A percentile compares a stretch with the other conserved stretches of the same genome.
Conservation (phyloP, 2,329 filamentous ascomycete species). For the Verticillium nonalfalfae region DNA sequence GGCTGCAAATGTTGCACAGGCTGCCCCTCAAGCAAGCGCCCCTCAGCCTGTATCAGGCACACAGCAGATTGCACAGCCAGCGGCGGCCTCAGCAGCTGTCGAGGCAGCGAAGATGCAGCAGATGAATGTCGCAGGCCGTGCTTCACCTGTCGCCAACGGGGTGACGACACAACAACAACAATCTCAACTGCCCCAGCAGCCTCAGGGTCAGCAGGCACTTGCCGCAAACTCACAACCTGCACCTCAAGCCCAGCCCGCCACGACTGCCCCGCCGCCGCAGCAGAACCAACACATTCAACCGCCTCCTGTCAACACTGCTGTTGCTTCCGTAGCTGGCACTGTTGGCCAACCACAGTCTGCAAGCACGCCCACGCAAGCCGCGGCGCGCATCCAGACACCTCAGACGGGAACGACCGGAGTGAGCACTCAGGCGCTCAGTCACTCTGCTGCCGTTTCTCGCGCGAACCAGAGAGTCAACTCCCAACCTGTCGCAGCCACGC, state of each 20-base stretch:
- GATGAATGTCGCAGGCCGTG: conserved; percentile 18
- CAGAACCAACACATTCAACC: neutral
- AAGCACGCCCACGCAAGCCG: conserved; percentile 42
- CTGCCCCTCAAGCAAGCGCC: conserved; percentile 8
- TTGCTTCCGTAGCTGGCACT: conserved; percentile 12
- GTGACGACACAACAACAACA: conserved; percentile 17
- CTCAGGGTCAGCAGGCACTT: conserved; percentile 15
- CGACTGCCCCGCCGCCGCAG: conserved; percentile 7
- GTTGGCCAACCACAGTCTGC: conserved; percentile 30
- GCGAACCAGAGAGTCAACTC: conserved; percentile 34
- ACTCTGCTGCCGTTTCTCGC: conserved; percentile 42
- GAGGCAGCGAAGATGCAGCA: conserved; percentile 40
- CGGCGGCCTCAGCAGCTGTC: conserved; percentile 17
- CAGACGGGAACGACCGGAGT: conserved; percentile 35
- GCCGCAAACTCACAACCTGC: conserved; percentile 5
- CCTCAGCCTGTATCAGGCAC: neutral
- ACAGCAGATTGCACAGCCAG: neutral
- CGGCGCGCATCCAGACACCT: conserved; percentile 41
- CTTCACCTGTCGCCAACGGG: conserved; percentile 21
- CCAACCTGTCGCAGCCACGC: conserved; percentile 16
- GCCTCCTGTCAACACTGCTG: neutral
- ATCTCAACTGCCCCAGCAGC: conserved; percentile 17
- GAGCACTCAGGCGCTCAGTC: conserved; percentile 34
- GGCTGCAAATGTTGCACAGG: conserved; percentile 30
- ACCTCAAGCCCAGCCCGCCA: conserved; percentile 18